Evolutionary conservation across 441 rosid species (phyloP), one percentile per base, ranked within the genome.

Genomic region (Corymbia calophylla): DNA sequence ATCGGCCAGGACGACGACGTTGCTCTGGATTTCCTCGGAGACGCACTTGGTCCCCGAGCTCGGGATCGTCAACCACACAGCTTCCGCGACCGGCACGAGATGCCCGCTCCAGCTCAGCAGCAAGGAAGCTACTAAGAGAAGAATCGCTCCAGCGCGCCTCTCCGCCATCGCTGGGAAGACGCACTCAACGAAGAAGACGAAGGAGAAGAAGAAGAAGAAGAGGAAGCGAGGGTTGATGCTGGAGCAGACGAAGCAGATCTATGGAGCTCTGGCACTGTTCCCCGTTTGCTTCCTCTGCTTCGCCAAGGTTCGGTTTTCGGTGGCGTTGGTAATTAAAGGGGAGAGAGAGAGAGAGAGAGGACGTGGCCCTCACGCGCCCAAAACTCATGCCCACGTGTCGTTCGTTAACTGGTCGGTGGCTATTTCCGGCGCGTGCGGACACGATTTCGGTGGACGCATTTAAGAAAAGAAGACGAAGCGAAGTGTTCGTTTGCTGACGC

Each of bases 1-100:
- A 92, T 97, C 95, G 53, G 96, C 96, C 91, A 96, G 92, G 90
- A 97, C 96, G 66, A 97, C 97, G 77, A 96, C 96, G 97, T 94
- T 93, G 93, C 87, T 93, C 55, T 95, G 97, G 92, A 97, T 95
- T 94, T 97, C 99, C 96, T 97, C 99, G 39, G 98, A 97, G 27
- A 95, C 91, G 70, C 97, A 95, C 94, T 95, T 95, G 87, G 96
- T 94, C 56, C 96, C 97, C 14, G 96, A 84, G 90, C 93, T 91
- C 16, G 97, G 97, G 90, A 95, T 91, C 88, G 94, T 90, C 56
- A 95, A 88, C 97, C 96, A 95, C 51, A 95, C 64, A 32, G 94
- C 95, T 88, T 94, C 95, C 8, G 93, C 90, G 8, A 84, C 92
- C 2, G 90, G 94, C 7, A 93, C 84, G 15, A 91, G 86, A 90